Conservation (phyloP, 148 eudicot genomes). For the Rhododendron vialii region DNA sequence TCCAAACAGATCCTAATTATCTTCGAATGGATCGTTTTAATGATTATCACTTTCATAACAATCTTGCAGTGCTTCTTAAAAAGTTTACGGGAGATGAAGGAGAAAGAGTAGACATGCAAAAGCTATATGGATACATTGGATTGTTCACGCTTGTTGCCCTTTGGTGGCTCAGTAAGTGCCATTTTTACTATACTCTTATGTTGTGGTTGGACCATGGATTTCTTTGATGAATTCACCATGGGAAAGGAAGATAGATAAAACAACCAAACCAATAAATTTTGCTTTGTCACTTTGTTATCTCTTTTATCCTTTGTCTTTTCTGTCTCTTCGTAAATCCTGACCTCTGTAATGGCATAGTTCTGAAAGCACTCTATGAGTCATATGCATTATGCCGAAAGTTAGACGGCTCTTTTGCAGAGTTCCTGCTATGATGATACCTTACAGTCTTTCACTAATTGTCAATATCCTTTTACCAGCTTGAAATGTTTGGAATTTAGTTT, state of each 20-base stretch:
- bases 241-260: neutral
- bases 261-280: neutral
- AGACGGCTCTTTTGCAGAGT: neutral
- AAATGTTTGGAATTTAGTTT: neutral
- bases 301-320: neutral
- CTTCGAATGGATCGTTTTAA: constrained; percentile 2
- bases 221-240: neutral
- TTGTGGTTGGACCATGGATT: neutral
- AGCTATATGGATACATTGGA: constrained; percentile 88
- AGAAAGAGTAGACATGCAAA: constrained; percentile 77
- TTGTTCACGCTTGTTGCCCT: constrained; percentile 70
- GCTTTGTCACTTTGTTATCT: neutral
- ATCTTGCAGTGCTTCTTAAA: constrained; percentile 68
- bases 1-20: neutral
- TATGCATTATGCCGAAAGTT: neutral
- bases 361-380: neutral
- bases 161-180: constrained; percentile 88
- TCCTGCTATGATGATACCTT: neutral
- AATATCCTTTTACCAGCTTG: neutral
- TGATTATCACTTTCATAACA: constrained; percentile 9
- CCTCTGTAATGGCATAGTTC: neutral
- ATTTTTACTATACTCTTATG: neutral
- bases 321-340: neutral
- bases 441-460: neutral
- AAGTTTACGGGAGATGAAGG: constrained; percentile 85